Evolutionary conservation across 208 protist species (phyloP).

Genomic region (Acanthamoeba culbertsoni): DNA sequence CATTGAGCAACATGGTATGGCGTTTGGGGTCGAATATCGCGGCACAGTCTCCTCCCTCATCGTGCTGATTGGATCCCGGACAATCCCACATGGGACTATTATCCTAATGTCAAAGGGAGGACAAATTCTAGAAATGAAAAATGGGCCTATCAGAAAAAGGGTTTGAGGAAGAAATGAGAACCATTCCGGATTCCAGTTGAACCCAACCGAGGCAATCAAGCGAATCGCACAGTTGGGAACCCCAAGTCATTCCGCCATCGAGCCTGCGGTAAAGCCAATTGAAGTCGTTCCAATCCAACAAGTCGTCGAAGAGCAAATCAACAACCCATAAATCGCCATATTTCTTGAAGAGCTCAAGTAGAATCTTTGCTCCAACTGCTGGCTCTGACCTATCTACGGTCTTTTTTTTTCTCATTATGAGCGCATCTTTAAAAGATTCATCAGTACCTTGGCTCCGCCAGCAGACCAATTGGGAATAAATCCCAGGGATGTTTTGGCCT

Average conservation of each 20-base stretch:
- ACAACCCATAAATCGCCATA: not conserved
- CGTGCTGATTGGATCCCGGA: not conserved
- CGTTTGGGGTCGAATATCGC: not conserved
- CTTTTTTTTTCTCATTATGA: too few relatives aligned
- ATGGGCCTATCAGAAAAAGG: not conserved
- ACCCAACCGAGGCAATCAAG: not conserved
- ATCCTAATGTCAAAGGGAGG: not conserved
- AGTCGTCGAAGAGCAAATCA: not conserved
- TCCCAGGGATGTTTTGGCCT: not conserved
- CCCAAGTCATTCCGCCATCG: not conserved
- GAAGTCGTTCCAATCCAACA: not conserved
- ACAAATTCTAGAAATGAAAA: not conserved
- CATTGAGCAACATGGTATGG: not conserved
- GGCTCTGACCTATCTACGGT: not conserved
- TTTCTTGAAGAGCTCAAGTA: not conserved
- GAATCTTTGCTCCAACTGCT: not conserved
- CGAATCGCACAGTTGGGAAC: not conserved
- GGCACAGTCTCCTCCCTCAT: not conserved
- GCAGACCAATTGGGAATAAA: not conserved
- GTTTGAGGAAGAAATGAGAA: not conserved
- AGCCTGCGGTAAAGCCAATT: not conserved
- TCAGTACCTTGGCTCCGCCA: not conserved
- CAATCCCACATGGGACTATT: slow-evolving; percentile 6
- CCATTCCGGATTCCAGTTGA: not conserved
- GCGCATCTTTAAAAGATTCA: too few relatives aligned